A percentile compares a stretch with the other conserved stretches of the same genome.
Evolutionary conservation across 768 basidiomycete genomes (phyloP).

Genomic region (Mycena alexandri): DNA sequence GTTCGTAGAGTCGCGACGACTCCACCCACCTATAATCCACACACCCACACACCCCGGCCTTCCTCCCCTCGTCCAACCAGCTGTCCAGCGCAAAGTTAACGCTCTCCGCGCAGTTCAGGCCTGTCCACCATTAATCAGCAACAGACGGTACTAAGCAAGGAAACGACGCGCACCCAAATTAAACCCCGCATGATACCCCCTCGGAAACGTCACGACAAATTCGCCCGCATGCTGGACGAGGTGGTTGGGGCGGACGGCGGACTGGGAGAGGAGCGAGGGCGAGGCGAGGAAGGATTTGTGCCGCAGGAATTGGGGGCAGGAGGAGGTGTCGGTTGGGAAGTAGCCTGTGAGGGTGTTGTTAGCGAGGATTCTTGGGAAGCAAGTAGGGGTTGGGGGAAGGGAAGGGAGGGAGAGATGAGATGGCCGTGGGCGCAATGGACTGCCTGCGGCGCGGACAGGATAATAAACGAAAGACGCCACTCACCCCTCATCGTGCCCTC

Average conservation of each 20-base stretch:
- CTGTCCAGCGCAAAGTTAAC: conserved; percentile 97
- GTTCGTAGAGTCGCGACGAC: background rate
- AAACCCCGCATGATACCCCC: conserved; percentile 97
- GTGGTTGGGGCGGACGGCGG: conserved; percentile 84
- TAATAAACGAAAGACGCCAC: no score
- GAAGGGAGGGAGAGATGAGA: conserved; percentile 17
- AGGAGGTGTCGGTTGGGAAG: conserved; percentile 88
- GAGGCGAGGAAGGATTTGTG: conserved; percentile 97
- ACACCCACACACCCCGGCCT: conserved; percentile 82
- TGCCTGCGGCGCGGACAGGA: no score
- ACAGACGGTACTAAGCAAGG: no score
- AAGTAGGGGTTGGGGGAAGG: no score
- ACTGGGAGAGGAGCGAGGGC: conserved; percentile 83
- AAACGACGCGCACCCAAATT: no score
- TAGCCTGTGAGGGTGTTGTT: conserved; percentile 74
- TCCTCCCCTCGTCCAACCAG: conserved; percentile 91
- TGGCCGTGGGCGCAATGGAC: conserved; percentile 22
- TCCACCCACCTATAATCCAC: conserved; percentile 75
- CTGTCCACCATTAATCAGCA: no score
- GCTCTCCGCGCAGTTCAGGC: conserved; percentile 96
- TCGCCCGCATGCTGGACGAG: conserved; percentile 93
- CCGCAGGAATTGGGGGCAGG: conserved; percentile 93
- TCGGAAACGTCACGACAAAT: conserved; percentile 94
- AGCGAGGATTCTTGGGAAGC: no score
- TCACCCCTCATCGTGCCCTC: conserved; percentile 91